A percentile compares a stretch with the other conserved stretches of the same genome.
These are phyloP conservation scores for Echinochloa phyllopogon DNA, from an alignment of 176 grass and related monocot species.

Conservation along the genomic window DNA sequence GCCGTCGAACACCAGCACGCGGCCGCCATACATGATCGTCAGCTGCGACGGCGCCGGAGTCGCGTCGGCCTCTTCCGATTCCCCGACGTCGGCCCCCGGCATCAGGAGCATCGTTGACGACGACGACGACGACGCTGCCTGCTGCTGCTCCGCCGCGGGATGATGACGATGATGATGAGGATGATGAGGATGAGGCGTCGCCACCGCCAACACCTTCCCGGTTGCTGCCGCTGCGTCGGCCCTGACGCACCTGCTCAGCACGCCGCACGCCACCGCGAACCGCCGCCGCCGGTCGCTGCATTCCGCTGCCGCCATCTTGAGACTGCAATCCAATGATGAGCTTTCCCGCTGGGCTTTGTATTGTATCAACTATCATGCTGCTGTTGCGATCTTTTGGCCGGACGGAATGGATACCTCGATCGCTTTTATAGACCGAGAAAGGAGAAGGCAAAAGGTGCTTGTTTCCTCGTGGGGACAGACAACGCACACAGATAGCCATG, in stretches of 20 bases:
- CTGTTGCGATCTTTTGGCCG: no score
- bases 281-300: neutral
- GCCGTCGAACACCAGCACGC: conserved; percentile 60
- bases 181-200: no score
- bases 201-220: no score
- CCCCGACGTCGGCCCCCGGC: conserved; percentile 15
- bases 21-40: conserved; percentile 61
- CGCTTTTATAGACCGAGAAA: no score
- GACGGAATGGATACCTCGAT: no score
- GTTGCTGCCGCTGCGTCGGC: neutral
- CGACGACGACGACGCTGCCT: neutral
- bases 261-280: conserved; percentile 52
- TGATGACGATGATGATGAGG: no score
- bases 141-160: neutral
- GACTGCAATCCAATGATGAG: no score
- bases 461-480: no score
- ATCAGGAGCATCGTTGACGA: conserved; percentile 4
- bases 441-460: no score
- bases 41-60: neutral
- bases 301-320: neutral
- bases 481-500: no score
- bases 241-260: conserved; percentile 62
- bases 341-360: no score
- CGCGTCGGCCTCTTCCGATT: neutral
- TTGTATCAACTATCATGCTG: no score